phyloP scores from a whole-genome alignment of 1,139 yeast genomes.

The Geotrichum fermentans region DNA sequence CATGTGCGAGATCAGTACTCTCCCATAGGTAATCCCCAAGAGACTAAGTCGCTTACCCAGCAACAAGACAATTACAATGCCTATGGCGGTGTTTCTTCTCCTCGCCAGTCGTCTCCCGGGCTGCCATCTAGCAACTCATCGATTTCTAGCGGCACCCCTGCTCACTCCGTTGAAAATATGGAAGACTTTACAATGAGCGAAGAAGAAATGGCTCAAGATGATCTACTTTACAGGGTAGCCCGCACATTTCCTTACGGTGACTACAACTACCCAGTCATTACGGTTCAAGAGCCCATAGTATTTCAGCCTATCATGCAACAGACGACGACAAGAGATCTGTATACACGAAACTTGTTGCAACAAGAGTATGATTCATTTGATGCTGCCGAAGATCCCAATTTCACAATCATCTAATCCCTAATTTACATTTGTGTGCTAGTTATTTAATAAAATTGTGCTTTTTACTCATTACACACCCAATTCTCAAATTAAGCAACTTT shows the following conservation, averaged over 20 bases:
- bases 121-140: conserved; percentile 1
- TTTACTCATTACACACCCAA: no score
- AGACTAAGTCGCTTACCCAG: background rate
- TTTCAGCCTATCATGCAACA: conserved; percentile 34
- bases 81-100: background rate
- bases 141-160: background rate
- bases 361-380: conserved; percentile 20
- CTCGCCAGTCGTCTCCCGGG: background rate
- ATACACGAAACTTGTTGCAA: conserved; percentile 13
- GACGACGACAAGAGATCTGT: conserved; percentile 17
- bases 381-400: background rate
- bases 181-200: conserved; percentile 19
- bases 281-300: conserved; percentile 43
- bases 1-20: conserved; percentile 2
- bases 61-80: background rate
- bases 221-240: conserved; percentile 43
- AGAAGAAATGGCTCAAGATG: conserved; percentile 42
- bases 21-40: conserved; percentile 1
- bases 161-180: background rate
- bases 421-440: background rate
- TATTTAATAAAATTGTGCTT: no score
- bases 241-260: conserved; percentile 49
- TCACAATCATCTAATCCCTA: background rate
- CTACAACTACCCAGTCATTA: conserved; percentile 54
- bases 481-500: no score